Evolutionary conservation across 2,329 filamentous ascomycete genomes (phyloP), one percentile per base, ranked within the genome.

Genomic region (Fusarium sulawesiense): DNA sequence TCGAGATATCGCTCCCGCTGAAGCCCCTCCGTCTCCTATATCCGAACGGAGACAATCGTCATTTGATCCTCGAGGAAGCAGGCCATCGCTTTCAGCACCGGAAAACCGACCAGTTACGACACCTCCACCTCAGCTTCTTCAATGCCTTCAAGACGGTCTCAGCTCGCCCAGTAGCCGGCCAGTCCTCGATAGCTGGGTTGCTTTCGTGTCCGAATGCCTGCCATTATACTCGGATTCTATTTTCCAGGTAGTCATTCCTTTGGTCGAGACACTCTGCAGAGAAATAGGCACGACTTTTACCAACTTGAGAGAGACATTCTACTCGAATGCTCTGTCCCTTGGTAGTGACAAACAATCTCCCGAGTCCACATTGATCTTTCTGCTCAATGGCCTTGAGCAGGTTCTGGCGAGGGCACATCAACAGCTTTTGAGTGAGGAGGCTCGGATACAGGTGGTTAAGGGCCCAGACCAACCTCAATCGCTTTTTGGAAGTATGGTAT

Each of bases 401-500:
- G 91, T 97, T 25, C 84, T 99, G 61, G 94, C 94, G 20, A 89
- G 90, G 73, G 94, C 92, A 7, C 96, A 99, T 79, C 92, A 97
- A 73, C 91, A 91, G 61, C 83, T 98, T 21, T 81, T 94, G 53
- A 83, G 86, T 25, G 93, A 97, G 73, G 93, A 97, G 79, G 87
- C 89, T 42, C 89, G 88, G 67, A 85, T 86, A 45, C 88, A 90
- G 58, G 83, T 88, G 34, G 83, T 86, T 45, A 97, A 97, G 81
- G 91, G 89, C 64, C 93, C 93, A 23, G 93, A 97, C 75, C 92
- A 93, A 72, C 89, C 91, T 16, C 93, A 94, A 76, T 91, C 93
- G 7, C 95, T 98, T 77, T 97, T 98, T 76, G 94, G 94, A 46
- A 97, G 93, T 73, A 97, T 98, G 89, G 93, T 97, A 3, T 96